Percentiles rank a stretch among this genome's conserved stretches.
Evolutionary conservation across 805 yeast species (phyloP).

Genomic region (Yamadazyma ubonensis): DNA sequence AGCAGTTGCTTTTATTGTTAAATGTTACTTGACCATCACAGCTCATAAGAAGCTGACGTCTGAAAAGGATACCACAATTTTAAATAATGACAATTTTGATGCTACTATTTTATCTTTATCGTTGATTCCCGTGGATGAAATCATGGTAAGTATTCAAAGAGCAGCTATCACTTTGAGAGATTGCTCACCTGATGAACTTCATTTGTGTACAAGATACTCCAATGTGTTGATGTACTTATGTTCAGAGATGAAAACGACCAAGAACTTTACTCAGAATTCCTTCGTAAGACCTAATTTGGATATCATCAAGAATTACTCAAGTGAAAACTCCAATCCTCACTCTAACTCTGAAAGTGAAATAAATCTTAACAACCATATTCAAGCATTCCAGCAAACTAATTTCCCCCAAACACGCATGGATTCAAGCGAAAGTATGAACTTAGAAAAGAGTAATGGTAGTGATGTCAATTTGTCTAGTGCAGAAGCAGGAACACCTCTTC

Average conservation of each 20-base stretch:
- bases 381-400: slow-evolving; percentile 1
- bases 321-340: slow-evolving; percentile 1
- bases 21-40: slow-evolving; percentile 71
- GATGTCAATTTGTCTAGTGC: neutral
- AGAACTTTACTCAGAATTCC: slow-evolving; percentile 23
- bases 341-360: slow-evolving; percentile 2
- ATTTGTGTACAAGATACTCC: slow-evolving; percentile 76
- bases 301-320: neutral
- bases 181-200: slow-evolving; percentile 87
- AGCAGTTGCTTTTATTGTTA: slow-evolving; percentile 87
- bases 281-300: neutral
- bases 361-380: slow-evolving; percentile 5
- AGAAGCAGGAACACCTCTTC: slow-evolving; percentile 19
- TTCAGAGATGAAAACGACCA: slow-evolving; percentile 63
- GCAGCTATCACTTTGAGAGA: slow-evolving; percentile 75
- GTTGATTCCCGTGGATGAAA: slow-evolving; percentile 69
- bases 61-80: slow-evolving; percentile 10
- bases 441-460: neutral
- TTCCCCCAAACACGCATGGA: slow-evolving; percentile 5
- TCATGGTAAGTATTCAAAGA: slow-evolving; percentile 61
- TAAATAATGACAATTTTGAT: slow-evolving; percentile 33
- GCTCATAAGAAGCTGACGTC: slow-evolving; percentile 33
- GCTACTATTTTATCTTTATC: slow-evolving; percentile 57
- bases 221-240: slow-evolving; percentile 74
- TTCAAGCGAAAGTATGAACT: slow-evolving; percentile 1